Conservation (phyloP, 495 filamentous ascomycete species). For the Neurospora sp. region DNA sequence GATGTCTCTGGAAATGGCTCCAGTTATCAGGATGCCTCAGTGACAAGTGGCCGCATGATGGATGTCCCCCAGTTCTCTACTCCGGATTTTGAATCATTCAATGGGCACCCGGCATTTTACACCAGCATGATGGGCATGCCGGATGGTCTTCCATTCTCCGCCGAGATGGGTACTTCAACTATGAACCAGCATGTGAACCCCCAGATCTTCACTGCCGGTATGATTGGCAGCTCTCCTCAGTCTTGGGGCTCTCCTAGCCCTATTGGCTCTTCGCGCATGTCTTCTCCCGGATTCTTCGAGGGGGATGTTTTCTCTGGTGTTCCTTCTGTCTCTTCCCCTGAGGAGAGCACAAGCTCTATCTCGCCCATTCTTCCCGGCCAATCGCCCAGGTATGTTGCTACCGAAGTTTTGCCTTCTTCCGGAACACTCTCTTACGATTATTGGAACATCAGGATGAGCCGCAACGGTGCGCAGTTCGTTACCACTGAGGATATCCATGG, state of each 20-base stretch:
- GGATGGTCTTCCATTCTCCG: constrained; percentile 34
- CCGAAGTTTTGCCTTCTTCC: constrained; percentile 3
- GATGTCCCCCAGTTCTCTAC: constrained; percentile 35
- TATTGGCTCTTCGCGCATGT: constrained; percentile 32
- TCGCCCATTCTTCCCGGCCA: constrained; percentile 36
- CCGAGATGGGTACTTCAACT: constrained; percentile 22
- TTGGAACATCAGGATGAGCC: constrained; percentile 18
- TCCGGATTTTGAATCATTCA: constrained; percentile 36
- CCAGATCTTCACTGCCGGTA: constrained; percentile 36
- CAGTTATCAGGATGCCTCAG: constrained; percentile 22
- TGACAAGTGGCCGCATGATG: constrained; percentile 29
- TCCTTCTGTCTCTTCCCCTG: constrained; percentile 30
- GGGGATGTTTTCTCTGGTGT: constrained; percentile 36
- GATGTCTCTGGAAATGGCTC: constrained; percentile 39
- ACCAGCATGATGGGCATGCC: constrained; percentile 27
- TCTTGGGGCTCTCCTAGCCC: constrained; percentile 43
- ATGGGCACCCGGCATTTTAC: constrained; percentile 27
- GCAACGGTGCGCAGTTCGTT: constrained; percentile 26
- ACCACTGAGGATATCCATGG: constrained; percentile 34
- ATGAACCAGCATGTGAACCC: constrained; percentile 35
- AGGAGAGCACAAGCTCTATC: constrained; percentile 34
- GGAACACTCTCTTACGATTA: constrained; percentile 16
- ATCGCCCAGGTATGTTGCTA: constrained; percentile 39
- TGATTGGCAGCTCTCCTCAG: constrained; percentile 33
- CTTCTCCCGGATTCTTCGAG: constrained; percentile 37